Evolutionary conservation across 1,284 basidiomycete species (phyloP), one percentile per base, ranked within the genome.

Genomic region (Kwoniella shivajii): DNA sequence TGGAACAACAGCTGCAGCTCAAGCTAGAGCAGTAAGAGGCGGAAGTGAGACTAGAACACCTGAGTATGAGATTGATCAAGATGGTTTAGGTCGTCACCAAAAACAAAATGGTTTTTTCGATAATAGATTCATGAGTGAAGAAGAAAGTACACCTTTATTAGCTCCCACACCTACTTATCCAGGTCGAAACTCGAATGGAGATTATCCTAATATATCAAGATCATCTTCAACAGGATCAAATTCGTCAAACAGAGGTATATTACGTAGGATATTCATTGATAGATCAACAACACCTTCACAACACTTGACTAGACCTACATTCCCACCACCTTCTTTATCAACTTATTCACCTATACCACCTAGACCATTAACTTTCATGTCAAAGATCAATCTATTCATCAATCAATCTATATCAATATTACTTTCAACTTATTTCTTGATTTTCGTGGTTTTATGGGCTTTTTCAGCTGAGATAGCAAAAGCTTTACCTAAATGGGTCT

Each of bases 351-450:
- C 76, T 6, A 61, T 65, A 3, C 71, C 76, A 11, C 73, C 65
- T 18, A 52, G 52, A 41, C 74, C 71, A 1, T 59, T 75, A 29
- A 60, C 66, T 2, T 26, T 67, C 18, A 45, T 41, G 20, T 57
- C 72, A 6, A 69, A 72, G 48, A 47, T 80, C 56, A 68, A 73
- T 44, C 68, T 84, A 1, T 72, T 80, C 50, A 66, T 80, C 53
- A 71, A 78, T 22, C 84, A 85, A 63, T 62, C 75, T 10, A 64
- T 80, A 7, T 80, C 82, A 9, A 74, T 82, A 52, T 45, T 78
- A 24, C 65, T 84, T 10, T 83, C 82, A 0, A 82, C 83, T 2
- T 67, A 79, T 52, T 84, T 85, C 65, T 76, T 85, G 22, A 63
- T 67, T 4, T 64, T 71, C 45, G 80, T 81, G 20, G 79, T 80